Evolutionary conservation across 345 rosid species (phyloP).

Genomic region (Barbarea vulgaris): DNA sequence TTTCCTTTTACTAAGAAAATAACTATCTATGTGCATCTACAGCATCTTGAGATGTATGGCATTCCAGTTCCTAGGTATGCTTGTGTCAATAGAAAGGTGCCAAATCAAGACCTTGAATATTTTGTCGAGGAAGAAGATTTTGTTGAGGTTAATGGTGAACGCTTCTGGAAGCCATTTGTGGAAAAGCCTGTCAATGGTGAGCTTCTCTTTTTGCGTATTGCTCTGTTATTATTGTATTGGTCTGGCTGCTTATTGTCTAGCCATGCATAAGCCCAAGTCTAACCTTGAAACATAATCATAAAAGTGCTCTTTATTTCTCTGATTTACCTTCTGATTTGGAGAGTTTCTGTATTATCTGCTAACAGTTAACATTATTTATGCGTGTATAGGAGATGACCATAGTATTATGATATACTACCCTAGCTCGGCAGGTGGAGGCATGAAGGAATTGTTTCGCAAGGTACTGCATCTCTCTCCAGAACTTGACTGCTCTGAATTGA

Average conservation of each 20-base stretch:
- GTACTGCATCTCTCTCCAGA: constrained; percentile 43
- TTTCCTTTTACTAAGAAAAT: constrained; percentile 12
- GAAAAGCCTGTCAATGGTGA: constrained; percentile 98
- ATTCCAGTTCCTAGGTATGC: constrained; percentile 98
- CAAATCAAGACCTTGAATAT: constrained; percentile 84
- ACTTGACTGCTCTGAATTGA: constrained; percentile 22
- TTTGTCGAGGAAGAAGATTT: constrained; percentile 96
- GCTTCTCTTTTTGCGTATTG: constrained; percentile 16
- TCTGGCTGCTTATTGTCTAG: not conserved
- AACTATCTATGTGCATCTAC: constrained; percentile 40
- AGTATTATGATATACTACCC: constrained; percentile 99
- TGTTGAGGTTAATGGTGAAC: constrained; percentile 92
- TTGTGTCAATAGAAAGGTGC: constrained; percentile 81
- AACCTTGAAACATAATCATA: not conserved
- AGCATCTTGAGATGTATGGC: constrained; percentile 90
- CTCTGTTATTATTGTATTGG: not conserved
- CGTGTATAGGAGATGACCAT: constrained; percentile 82
- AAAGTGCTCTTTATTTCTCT: not conserved
- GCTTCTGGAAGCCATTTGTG: constrained; percentile 99
- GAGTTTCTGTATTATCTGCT: constrained; percentile 1
- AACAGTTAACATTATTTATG: constrained; percentile 11
- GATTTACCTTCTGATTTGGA: constrained; percentile 3
- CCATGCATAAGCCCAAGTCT: not conserved
- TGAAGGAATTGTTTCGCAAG: constrained; percentile 99
- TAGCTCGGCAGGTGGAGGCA: constrained; percentile 99